Base-by-base conservation (phyloP, 768 basidiomycete genomes). In the Hortiboletus campestris region DNA sequence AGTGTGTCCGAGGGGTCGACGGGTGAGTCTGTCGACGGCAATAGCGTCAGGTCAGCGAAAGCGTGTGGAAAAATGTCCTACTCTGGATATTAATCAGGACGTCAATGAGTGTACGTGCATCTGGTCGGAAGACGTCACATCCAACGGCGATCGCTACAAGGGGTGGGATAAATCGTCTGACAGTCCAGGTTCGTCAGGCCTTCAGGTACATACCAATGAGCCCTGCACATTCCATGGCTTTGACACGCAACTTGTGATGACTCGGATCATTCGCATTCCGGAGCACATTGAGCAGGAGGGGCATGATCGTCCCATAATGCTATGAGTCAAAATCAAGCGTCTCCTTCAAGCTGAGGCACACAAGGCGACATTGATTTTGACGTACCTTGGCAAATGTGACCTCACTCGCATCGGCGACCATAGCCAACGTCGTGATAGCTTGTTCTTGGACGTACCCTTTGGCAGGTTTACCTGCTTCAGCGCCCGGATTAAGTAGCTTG, bases 141-240 rank as follows among this genome's bases (percentile, higher is more conserved):
- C 92, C 92, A 9, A 94, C 93, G 10, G 93, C 92, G 49, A 92
- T 90, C 2, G 91, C 92, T 94, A 55, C 39, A n/a, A 22, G 22
- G 36, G 43, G 29, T 8, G 29, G 13, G 10, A 8, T 6, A 32
- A 10, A 31, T 35, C 14, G n/a, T 40, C 20, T n/a, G 25, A 29
- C 45, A 9, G n/a, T 34, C 34, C 34, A 13, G 14, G 14, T 6
- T 22, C n/a, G 19, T 46, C 38, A 17, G n/a, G 34, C 17, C 13
- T 43, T 34, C 43, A 53, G 59, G 42, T 22, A 70, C 82, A 17
- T 39, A 92, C 92, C 92, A 57, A 92, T 88, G 20, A 93, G 75
- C 9, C 89, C 89, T 0, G 90, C 91, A 68, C 92, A 94, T 66
- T 95, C 93, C 89, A 96, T 94, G 1, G 91, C 90, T 66, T 94